Conservation (phyloP, 2,329 filamentous ascomycete species). For the Fusarium penzigii region DNA sequence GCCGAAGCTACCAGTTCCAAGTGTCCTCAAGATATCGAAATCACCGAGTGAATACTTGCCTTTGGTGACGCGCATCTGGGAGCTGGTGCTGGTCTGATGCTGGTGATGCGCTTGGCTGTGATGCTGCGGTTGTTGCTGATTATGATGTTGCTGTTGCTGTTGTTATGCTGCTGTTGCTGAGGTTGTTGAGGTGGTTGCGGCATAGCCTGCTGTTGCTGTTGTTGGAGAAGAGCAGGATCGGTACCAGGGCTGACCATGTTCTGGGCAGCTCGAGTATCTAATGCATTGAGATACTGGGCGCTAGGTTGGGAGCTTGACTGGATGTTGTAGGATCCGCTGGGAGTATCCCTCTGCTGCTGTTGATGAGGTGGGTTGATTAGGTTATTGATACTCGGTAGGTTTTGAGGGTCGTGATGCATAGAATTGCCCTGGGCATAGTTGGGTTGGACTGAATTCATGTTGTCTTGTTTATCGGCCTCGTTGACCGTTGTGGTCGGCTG, state of each 20-base stretch:
- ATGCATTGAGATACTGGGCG: constrained; percentile 29
- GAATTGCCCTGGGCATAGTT: constrained; percentile 28
- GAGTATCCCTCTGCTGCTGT: constrained; percentile 41
- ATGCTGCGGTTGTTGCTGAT: constrained; percentile 29
- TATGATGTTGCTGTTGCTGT: constrained; percentile 25
- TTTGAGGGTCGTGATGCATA: constrained; percentile 56
- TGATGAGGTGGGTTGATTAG: constrained; percentile 63
- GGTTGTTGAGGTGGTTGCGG: constrained; percentile 33
- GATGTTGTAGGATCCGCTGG: constrained; percentile 34
- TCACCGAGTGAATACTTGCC: constrained; percentile 95
- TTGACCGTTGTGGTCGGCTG: constrained; percentile 13
- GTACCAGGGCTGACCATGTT: constrained; percentile 40
- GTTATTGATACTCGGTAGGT: constrained; percentile 79
- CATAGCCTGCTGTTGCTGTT: constrained; percentile 39
- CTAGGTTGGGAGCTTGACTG: constrained; percentile 23
- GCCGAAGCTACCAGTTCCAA: constrained; percentile 96
- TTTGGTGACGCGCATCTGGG: constrained; percentile 72
- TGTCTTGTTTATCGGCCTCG: constrained; percentile 26
- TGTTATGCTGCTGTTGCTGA: constrained; percentile 29
- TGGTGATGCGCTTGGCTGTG: constrained; percentile 34
- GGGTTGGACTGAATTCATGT: constrained; percentile 30
- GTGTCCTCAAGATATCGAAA: constrained; percentile 85
- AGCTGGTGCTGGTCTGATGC: constrained; percentile 34
- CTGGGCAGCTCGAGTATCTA: constrained; percentile 30
- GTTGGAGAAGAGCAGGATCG: constrained; percentile 36